Evolutionary conservation across 140 eudicot species (phyloP).

Genomic region (Anethum foeniculum): DNA sequence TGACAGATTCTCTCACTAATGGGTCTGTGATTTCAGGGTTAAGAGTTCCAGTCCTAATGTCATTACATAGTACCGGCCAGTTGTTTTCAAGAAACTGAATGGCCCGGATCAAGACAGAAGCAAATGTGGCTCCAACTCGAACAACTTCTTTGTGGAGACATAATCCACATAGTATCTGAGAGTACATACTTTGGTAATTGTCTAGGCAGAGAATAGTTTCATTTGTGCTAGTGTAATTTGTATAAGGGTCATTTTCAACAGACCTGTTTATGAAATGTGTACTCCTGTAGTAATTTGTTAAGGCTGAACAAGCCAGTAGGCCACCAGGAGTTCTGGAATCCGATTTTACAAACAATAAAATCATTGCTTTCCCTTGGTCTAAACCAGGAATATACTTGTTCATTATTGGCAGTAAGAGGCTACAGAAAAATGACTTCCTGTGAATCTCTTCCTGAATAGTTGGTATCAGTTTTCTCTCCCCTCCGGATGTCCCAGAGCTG

Average conservation of each 20-base stretch:
- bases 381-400: not conserved
- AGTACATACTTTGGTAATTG: not conserved
- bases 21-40: too few species aligned
- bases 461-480: not conserved
- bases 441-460: not conserved
- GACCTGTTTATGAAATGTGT: not conserved
- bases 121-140: not conserved
- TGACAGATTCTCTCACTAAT: too few species aligned
- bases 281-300: not conserved
- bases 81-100: too few species aligned
- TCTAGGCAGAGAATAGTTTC: not conserved
- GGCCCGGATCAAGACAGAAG: too few species aligned
- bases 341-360: not conserved
- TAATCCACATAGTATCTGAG: not conserved
- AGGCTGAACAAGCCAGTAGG: not conserved
- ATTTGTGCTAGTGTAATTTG: not conserved
- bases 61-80: too few species aligned
- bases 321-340: not conserved
- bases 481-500: not conserved
- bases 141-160: not conserved
- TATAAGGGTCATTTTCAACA: not conserved
- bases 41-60: too few species aligned
- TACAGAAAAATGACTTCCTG: not conserved
- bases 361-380: not conserved
- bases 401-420: not conserved